Evolutionary conservation across 352 stramenopile species (phyloP).

Genomic region (Blastocystis sp.): DNA sequence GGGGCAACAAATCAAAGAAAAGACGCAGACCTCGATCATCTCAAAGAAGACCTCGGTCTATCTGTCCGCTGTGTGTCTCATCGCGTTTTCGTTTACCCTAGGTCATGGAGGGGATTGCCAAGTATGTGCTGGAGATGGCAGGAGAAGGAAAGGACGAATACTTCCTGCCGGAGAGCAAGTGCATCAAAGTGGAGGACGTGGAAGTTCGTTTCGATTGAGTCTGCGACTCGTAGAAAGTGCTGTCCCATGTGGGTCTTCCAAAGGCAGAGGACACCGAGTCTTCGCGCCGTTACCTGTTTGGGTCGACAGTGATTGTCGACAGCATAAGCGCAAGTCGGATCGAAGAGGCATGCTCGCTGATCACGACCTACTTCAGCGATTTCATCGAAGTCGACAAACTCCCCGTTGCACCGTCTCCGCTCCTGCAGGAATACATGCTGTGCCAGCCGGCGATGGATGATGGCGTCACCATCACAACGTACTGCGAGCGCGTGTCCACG

Average conservation of each 20-base stretch:
- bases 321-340: not conserved
- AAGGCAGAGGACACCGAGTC: not conserved
- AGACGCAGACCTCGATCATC: not conserved
- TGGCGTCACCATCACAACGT: not conserved
- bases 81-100: not conserved
- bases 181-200: conserved; percentile 20
- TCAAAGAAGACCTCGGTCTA: conserved; percentile 38
- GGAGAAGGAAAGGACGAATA: conserved; percentile 14
- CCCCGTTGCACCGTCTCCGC: not conserved
- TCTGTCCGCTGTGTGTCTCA: not conserved
- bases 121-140: conserved; percentile 41
- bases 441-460: not conserved
- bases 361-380: conserved; percentile 7
- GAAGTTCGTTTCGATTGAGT: not conserved
- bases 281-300: not conserved
- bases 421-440: conserved; percentile 30
- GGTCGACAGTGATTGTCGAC: not conserved
- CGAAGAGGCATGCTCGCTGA: not conserved
- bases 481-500: conserved; percentile 40
- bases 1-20: conserved; percentile 46
- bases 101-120: conserved; percentile 41
- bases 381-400: not conserved
- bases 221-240: not conserved
- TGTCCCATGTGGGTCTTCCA: not conserved
- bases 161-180: not conserved